Percentiles rank a stretch among this genome's conserved stretches.
Evolutionary conservation across 148 eudicot genomes (phyloP).

Genomic region (Fallopia convolvulus): DNA sequence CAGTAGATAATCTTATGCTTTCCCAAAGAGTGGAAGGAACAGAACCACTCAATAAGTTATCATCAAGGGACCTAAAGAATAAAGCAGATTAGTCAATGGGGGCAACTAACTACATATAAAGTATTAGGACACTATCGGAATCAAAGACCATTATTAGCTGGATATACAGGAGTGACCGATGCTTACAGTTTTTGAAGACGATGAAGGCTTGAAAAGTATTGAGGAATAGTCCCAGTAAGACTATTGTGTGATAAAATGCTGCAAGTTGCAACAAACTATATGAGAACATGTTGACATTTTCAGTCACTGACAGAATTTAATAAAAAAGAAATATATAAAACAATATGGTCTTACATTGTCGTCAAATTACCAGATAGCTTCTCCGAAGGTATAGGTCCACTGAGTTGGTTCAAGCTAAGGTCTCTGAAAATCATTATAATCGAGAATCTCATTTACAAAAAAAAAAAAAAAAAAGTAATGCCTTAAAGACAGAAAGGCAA

Average conservation of each 20-base stretch:
- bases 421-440: constrained; percentile 36
- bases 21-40: constrained; percentile 62
- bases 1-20: constrained; percentile 29
- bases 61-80: constrained; percentile 39
- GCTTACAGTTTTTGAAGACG: constrained; percentile 72
- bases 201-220: constrained; percentile 53
- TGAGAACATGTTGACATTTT: not conserved
- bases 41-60: constrained; percentile 58
- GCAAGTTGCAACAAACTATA: constrained; percentile 17
- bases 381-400: constrained; percentile 58
- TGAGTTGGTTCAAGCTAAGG: constrained; percentile 64
- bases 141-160: not conserved
- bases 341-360: constrained; percentile 45
- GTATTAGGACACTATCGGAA: not conserved
- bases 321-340: not conserved
- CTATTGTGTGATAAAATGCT: constrained; percentile 63
- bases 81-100: not conserved
- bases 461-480: not conserved
- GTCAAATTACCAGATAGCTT: constrained; percentile 61
- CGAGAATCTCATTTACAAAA: not conserved
- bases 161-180: not conserved
- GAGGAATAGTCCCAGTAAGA: constrained; percentile 69
- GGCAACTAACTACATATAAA: not conserved
- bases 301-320: not conserved
- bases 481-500: not conserved